Evolutionary conservation across 805 yeast genomes (phyloP).

Genomic region (Komagataella pseudopastoris): DNA sequence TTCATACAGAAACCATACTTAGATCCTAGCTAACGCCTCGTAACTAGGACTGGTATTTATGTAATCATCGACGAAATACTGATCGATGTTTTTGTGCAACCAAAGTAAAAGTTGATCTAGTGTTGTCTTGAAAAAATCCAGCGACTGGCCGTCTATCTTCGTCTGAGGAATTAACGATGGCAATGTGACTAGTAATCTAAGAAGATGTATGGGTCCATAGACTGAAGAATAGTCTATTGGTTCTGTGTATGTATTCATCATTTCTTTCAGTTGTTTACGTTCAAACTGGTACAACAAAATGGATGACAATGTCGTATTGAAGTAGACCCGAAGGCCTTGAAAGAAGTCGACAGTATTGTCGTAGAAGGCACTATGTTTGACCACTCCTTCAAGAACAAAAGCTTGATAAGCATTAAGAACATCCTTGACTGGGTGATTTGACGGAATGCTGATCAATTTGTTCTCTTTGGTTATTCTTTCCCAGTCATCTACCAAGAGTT

Average conservation of each 20-base stretch:
- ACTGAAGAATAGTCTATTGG: slow-evolving; percentile 23
- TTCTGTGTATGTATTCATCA: slow-evolving; percentile 21
- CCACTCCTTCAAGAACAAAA: slow-evolving; percentile 23
- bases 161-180: slow-evolving; percentile 79
- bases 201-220: slow-evolving; percentile 75
- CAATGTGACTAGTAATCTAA: slow-evolving; percentile 61
- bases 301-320: slow-evolving; percentile 60
- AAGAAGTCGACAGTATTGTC: slow-evolving; percentile 57
- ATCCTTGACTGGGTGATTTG: slow-evolving; percentile 33
- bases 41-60: slow-evolving; percentile 38
- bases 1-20: not conserved
- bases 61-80: slow-evolving; percentile 25
- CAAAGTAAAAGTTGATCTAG: slow-evolving; percentile 40
- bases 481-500: slow-evolving; percentile 84
- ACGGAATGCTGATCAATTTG: slow-evolving; percentile 55
- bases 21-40: slow-evolving; percentile 19
- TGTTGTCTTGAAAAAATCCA: slow-evolving; percentile 38
- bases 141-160: slow-evolving; percentile 66
- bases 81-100: slow-evolving; percentile 28
- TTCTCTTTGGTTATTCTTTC: slow-evolving; percentile 76
- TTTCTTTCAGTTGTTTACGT: slow-evolving; percentile 53
- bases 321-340: slow-evolving; percentile 57
- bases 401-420: slow-evolving; percentile 38
- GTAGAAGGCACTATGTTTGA: slow-evolving; percentile 28
- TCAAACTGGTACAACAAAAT: slow-evolving; percentile 65